Evolutionary conservation across 2,329 filamentous ascomycete species (phyloP), one percentile per base, ranked within the genome.

Genomic region (Davidsoniella eucalypti): DNA sequence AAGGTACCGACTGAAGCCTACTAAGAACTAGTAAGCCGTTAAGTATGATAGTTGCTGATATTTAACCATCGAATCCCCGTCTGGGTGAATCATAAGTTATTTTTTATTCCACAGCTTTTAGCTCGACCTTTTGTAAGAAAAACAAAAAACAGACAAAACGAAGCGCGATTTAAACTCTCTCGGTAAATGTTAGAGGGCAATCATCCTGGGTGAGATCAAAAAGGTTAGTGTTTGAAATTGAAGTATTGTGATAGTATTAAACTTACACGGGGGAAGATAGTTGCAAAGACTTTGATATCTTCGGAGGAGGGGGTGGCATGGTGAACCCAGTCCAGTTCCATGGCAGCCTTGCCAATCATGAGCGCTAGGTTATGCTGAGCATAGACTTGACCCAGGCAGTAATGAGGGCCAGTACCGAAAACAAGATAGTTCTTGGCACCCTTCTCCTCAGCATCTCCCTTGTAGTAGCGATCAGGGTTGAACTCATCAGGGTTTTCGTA

Each of bases 231-330:
- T 14, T 37, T 40, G 2, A 1, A 23, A 21, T 6, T 50, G 38
- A 21, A 51, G 57, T 45, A 8, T 48, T 21, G 17, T 36, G 4
- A 50, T 40, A 29, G 55, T 51, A 53, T 40, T 25, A 38, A 47
- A 69, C 80, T 65, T 68, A 93, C 88, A 83, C 84, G 83, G 51
- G 92, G 92, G 75, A 98, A 98, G 58, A 98, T 94, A 25, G 87
- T 95, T 39, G 92, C 92, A 68, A 96, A 98, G 57, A 96, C 90
- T 71, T 94, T 90, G 67, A 98, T 96, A 66, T 94, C 82, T 69
- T 98, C 92, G 0, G 86, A 94, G 53, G 72, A 61, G 0, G 84
- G 78, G 9, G 92, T 96, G 16, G 87, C 68, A 63, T 87, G 79
- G 65, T 98, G 92, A 64, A 80, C 76, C 90, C 90, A 96, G 65